Percentiles rank a stretch among this genome's conserved stretches.
Evolutionary conservation across 1,139 yeast species (phyloP).

Genomic region (Geotrichum macrosporum): DNA sequence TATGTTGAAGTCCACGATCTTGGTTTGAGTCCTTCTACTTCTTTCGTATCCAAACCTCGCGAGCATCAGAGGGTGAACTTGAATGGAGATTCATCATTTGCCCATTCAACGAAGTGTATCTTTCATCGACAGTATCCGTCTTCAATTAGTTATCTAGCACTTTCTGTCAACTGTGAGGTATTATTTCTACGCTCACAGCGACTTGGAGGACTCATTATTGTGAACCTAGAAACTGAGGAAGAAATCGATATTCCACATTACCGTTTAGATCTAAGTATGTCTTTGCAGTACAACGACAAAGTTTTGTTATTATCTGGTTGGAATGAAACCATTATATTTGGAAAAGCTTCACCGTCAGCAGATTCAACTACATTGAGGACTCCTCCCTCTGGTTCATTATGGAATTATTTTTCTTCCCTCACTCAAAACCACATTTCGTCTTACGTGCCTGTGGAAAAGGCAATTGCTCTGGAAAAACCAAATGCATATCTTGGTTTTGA

Average conservation of each 20-base stretch:
- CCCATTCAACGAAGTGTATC: slow-evolving; percentile 7
- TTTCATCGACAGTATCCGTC: slow-evolving; percentile 34
- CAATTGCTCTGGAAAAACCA: slow-evolving; percentile 24
- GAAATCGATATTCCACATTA: slow-evolving; percentile 36
- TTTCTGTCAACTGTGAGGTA: slow-evolving; percentile 32
- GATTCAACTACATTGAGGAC: slow-evolving; percentile 15
- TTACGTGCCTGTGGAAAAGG: slow-evolving; percentile 30
- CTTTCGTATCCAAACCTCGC: not conserved
- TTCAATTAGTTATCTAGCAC: slow-evolving; percentile 30
- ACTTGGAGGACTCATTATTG: slow-evolving; percentile 34
- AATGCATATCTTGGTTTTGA: slow-evolving; percentile 22
- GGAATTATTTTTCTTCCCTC: slow-evolving; percentile 31
- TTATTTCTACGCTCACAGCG: slow-evolving; percentile 32
- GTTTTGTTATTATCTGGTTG: slow-evolving; percentile 30
- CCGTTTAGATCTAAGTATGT: slow-evolving; percentile 31
- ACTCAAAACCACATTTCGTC: slow-evolving; percentile 28
- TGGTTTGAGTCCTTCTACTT: not conserved
- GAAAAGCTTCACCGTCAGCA: slow-evolving; percentile 23
- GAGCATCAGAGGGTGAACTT: slow-evolving; percentile 1
- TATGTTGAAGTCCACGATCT: slow-evolving; percentile 22
- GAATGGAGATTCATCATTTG: slow-evolving; percentile 4
- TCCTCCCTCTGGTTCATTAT: slow-evolving; percentile 25
- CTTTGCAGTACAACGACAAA: slow-evolving; percentile 27
- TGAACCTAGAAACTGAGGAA: slow-evolving; percentile 29
- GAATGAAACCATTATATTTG: slow-evolving; percentile 32